Base-by-base conservation (phyloP, 2,329 filamentous ascomycete species). In the Aureobasidium sp. region DNA sequence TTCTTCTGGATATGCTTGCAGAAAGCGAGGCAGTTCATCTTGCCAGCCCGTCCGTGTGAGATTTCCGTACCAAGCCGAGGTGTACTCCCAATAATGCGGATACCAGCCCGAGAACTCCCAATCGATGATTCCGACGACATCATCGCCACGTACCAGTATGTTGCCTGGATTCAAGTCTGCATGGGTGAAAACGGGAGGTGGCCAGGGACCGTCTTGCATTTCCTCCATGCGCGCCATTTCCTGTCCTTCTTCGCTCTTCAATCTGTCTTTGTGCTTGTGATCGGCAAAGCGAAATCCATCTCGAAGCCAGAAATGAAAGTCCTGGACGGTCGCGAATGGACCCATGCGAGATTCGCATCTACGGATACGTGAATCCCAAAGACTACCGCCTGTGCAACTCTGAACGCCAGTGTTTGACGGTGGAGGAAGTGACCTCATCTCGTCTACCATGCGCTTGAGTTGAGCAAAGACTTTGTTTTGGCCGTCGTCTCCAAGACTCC, bases 51-150 rank as follows among this genome's bases (percentile, higher is more conserved):
- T 65, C 47, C 76, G 76, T 10, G 70, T 64, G 4, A 70, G 72
- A 62, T 78, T 79, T 29, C 75, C 77, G 68, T 77, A 70, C 64
- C 69, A 72, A 1, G 73, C 71, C 5, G 70, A 69, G 7, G 74
- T 77, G 61, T 76, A 78, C 63, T 79, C 77, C 77, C 75, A 80
- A 67, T 78, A 80, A 17, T 72, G 69, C 1, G 77, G 78, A 66
- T 77, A 80, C 77, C 76, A 81, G 1, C 78, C 78, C 26, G 75
- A 70, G 41, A 73, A 70, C 65, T 81, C 78, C 78, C 77, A 82
- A 63, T 75, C 77, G 50, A 77, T 65, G 64, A 83, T 79, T 4
- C 76, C 78, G 36, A 76, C 73, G 26, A 84, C 68, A 6, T 73
- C 67, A 56, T 77, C 73, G 5, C 71, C 75, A 7, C 68, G 68